A percentile compares a stretch with the other conserved stretches of the same genome.
Evolutionary conservation across 306 rosid species (phyloP).

Genomic region (Lotus japonicus): DNA sequence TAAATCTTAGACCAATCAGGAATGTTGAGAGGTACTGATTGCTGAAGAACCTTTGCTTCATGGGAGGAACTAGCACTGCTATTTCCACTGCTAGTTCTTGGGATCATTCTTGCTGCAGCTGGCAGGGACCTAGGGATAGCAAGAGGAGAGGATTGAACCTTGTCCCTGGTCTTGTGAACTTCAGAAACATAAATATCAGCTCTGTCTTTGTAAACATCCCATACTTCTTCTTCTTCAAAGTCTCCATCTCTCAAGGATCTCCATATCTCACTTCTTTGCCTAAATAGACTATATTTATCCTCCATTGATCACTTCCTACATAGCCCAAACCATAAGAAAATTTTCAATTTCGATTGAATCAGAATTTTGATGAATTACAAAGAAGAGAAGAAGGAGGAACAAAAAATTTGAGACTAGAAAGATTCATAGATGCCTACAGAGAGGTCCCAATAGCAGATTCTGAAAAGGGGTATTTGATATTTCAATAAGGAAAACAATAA

Average conservation of each 20-base stretch:
- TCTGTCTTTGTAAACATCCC: conserved; percentile 54
- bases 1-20: conserved; percentile 68
- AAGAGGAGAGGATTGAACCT: conserved; percentile 14
- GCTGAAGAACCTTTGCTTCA: conserved; percentile 41
- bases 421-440: conserved; percentile 3
- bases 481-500: too few species aligned
- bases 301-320: conserved; percentile 54
- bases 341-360: background rate
- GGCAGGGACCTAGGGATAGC: conserved; percentile 35
- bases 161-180: background rate
- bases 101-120: conserved; percentile 56
- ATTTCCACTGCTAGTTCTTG: conserved; percentile 32
- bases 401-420: background rate
- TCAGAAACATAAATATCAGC: conserved; percentile 17
- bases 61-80: conserved; percentile 33
- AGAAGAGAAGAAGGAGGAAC: background rate
- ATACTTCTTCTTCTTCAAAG: conserved; percentile 77
- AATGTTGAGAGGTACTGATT: conserved; percentile 73
- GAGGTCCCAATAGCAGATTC: background rate
- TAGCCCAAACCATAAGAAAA: conserved; percentile 3
- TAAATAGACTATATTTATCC: conserved; percentile 33
- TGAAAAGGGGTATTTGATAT: background rate
- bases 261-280: conserved; percentile 68
- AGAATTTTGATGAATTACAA: background rate
- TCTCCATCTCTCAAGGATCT: conserved; percentile 80